A percentile compares a stretch with the other conserved stretches of the same genome.
Conservation (phyloP, 2,329 filamentous ascomycete species). For the Trichoderma harzianum region DNA sequence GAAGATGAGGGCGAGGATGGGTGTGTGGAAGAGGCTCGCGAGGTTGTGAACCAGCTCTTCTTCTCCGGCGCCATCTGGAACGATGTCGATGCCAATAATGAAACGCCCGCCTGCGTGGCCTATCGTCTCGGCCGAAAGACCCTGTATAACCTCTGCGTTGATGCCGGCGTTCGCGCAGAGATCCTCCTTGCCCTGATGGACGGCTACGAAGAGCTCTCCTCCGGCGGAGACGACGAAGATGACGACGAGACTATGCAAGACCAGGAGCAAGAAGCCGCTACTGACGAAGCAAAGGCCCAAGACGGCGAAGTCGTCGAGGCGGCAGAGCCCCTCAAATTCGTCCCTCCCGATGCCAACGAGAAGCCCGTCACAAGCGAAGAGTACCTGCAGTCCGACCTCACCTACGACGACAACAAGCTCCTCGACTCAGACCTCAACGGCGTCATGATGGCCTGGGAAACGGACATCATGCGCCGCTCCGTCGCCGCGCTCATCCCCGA, state of each 20-base stretch:
- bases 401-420: constrained; percentile 62
- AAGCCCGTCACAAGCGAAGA: constrained; percentile 58
- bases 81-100: constrained; percentile 78
- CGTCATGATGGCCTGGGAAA: constrained; percentile 94
- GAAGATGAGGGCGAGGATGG: constrained; percentile 37
- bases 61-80: constrained; percentile 96
- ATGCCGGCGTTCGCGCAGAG: constrained; percentile 88
- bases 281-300: not conserved
- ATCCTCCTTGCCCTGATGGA: constrained; percentile 79
- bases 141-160: constrained; percentile 79
- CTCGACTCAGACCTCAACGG: constrained; percentile 75
- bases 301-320: constrained; percentile 34
- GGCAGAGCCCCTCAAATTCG: constrained; percentile 31
- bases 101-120: constrained; percentile 90
- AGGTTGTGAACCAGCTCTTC: constrained; percentile 72
- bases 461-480: constrained; percentile 76
- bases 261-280: constrained; percentile 38
- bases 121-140: constrained; percentile 62
- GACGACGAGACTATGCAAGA: constrained; percentile 40
- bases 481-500: constrained; percentile 61
- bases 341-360: constrained; percentile 37
- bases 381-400: constrained; percentile 66
- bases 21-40: constrained; percentile 58
- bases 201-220: constrained; percentile 71
- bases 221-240: constrained; percentile 49